phyloP scores from a whole-genome alignment of 306 rosid species.

The Prunus padus region DNA sequence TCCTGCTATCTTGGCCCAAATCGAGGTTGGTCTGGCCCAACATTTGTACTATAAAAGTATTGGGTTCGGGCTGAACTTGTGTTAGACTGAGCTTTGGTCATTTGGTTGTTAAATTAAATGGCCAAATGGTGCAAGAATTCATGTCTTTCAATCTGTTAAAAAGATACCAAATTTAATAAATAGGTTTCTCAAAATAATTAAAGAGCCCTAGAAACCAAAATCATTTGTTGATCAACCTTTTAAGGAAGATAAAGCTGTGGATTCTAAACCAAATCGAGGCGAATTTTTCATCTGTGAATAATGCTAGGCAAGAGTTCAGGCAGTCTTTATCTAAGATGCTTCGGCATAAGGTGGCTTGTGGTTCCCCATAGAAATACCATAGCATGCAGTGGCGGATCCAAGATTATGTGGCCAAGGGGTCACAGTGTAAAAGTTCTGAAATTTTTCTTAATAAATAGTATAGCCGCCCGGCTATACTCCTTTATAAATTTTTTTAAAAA shows the following conservation, averaged over 20 bases:
- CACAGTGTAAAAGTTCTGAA: no score
- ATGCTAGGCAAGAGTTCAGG: not conserved
- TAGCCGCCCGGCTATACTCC: no score
- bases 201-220: no score
- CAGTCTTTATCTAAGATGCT: not conserved
- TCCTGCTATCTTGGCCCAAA: no score
- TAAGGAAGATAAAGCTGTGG: not conserved
- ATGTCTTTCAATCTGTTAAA: not conserved
- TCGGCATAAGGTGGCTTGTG: not conserved
- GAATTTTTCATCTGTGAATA: not conserved
- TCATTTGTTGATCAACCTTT: not conserved
- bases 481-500: no score
- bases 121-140: no score
- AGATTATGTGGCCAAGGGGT: no score
- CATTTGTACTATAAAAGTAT: not conserved
- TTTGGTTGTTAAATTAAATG: not conserved
- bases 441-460: no score
- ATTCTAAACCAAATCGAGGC: not conserved
- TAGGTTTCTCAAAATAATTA: no score
- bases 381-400: no score
- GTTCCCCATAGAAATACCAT: not conserved
- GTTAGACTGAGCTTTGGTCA: not conserved
- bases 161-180: not conserved
- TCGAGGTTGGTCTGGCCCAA: not conserved
- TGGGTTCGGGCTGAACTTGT: not conserved